Evolutionary conservation across 345 rosid species (phyloP).

Genomic region (Angophora floribunda): DNA sequence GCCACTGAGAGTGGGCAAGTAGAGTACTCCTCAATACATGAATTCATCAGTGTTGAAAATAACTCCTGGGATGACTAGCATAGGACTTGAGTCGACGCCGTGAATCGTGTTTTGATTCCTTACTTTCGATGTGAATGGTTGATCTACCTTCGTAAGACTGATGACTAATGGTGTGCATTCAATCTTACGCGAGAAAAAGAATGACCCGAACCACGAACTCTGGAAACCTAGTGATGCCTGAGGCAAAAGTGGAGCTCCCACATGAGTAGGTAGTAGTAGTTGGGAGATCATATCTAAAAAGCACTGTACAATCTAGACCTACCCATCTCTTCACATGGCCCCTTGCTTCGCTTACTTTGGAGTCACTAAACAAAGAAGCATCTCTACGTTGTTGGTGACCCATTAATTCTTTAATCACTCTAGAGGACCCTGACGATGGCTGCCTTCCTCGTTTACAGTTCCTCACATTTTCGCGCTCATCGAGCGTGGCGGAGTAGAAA

Average conservation of each 20-base stretch:
- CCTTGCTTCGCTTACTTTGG: not conserved
- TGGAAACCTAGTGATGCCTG: not conserved
- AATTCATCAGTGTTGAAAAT: not conserved
- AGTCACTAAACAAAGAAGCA: not conserved
- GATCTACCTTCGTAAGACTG: not conserved
- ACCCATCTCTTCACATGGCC: not conserved
- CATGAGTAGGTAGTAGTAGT: not conserved
- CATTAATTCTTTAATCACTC: not conserved
- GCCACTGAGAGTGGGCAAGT: not conserved
- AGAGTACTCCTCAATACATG: not conserved
- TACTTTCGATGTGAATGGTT: not conserved
- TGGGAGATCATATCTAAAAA: not conserved
- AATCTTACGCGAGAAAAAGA: not conserved
- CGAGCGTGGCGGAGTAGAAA: not conserved
- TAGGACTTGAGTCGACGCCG: not conserved
- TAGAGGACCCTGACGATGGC: not conserved
- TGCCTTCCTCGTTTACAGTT: not conserved
- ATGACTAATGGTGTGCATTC: not conserved
- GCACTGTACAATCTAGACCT: not conserved
- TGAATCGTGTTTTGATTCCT: not conserved
- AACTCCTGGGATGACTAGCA: not conserved
- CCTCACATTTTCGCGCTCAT: not conserved
- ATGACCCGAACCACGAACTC: not conserved
- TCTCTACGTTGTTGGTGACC: not conserved
- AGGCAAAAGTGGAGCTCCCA: not conserved